Base-by-base conservation (phyloP, 495 filamentous ascomycete genomes). In the Hypoxylon crocopeplum region DNA sequence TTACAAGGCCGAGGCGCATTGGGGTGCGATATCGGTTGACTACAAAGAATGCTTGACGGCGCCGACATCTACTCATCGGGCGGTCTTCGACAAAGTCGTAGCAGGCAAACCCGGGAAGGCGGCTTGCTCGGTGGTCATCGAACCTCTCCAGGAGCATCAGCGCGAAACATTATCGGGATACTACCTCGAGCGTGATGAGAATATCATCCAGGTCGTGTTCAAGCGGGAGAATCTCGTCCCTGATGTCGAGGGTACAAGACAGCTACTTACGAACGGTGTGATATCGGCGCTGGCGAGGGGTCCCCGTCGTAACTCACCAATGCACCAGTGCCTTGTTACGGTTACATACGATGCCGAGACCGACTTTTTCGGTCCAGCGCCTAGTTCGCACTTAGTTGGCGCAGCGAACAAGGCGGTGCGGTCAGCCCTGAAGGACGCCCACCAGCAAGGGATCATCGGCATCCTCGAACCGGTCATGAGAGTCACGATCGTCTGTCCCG, bases 401-500 rank as follows among this genome's bases (percentile, higher is more conserved):
- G 91, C 91, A 0, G 87, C 92, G 0, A 84, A 90, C 2, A 77
- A 85, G 15, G 91, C 91, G 5, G 88, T 90, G 1, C 76, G 84
- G 49, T 73, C 76, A 1, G 89, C 88, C 0, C 78, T 96, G 15
- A 79, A 79, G 45, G 78, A 84, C 8, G 80, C 82, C 0, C 71
- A 82, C 30, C 67, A 68, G 13, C 67, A 71, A 24, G 62, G 72
- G 0, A 75, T 75, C 1, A 81, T 88, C 3, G 82, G 80, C 1
- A 76, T 99, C 37, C 89, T 98, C 79, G 95, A 99, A 70, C 93
- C 93, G 0, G 86, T 98, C 20, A 95, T 97, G 88, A 83, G 86
- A 57, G 92, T 90, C 7, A 85, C 84, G 13, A 93, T 99, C 66
- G 82, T 79, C 69, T 88, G 93, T 48, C 88, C 93, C 66, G 94